Percentiles rank a stretch among this genome's conserved stretches.
Evolutionary conservation across 495 filamentous ascomycete genomes (phyloP).

Genomic region (Chlorociboria aeruginascens): DNA sequence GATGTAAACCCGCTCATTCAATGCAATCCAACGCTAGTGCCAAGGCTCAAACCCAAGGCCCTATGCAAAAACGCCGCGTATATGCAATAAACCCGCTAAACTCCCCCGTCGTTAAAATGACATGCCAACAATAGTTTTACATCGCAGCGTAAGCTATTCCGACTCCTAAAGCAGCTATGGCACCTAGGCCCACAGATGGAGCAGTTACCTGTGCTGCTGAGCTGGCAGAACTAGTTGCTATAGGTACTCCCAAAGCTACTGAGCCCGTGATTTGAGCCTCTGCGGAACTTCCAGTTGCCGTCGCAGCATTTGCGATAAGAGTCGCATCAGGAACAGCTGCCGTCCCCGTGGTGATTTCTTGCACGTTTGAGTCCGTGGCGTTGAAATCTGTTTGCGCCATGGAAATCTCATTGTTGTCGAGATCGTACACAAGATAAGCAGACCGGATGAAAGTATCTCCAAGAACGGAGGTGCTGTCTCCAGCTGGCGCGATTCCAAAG

Average conservation of each 20-base stretch:
- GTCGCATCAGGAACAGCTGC: slow-evolving; percentile 60
- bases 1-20: no score
- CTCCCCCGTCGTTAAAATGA: background rate
- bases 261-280: slow-evolving; percentile 1
- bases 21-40: no score
- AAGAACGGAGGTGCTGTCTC: slow-evolving; percentile 53
- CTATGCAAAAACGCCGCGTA: slow-evolving; percentile 6
- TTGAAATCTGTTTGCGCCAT: slow-evolving; percentile 83
- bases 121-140: background rate
- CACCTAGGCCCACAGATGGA: slow-evolving; percentile 5
- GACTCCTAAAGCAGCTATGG: slow-evolving; percentile 12
- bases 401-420: slow-evolving; percentile 78
- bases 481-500: slow-evolving; percentile 67
- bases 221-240: slow-evolving; percentile 10
- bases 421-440: slow-evolving; percentile 87
- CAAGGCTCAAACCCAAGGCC: no score
- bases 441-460: slow-evolving; percentile 90
- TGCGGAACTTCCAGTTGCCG: slow-evolving; percentile 29
- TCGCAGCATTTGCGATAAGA: slow-evolving; percentile 50
- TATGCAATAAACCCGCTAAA: no score
- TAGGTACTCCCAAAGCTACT: background rate
- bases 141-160: slow-evolving; percentile 17
- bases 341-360: slow-evolving; percentile 60
- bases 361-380: slow-evolving; percentile 45
- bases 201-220: slow-evolving; percentile 8